Evolutionary conservation across 169 alveolate genomes (phyloP).

Genomic region (Theileria sp.): DNA sequence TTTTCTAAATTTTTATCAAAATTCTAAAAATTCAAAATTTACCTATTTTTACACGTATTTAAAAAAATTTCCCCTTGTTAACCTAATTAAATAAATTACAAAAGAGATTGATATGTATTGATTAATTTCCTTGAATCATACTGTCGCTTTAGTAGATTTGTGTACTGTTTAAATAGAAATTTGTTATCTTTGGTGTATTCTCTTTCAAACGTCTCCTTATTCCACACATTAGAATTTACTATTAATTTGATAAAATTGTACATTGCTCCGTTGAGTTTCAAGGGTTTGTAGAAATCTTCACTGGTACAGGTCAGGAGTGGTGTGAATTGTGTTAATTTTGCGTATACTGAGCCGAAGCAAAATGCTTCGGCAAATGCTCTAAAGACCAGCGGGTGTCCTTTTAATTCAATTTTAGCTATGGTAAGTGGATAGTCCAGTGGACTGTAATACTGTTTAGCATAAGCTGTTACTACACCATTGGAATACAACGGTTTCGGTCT

Average conservation of each 20-base stretch:
- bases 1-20: too few relatives aligned
- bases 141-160: neutral
- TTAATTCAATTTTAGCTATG: conserved; percentile 14
- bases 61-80: too few relatives aligned
- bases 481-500: conserved; percentile 37
- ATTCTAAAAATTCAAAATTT: too few relatives aligned
- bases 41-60: too few relatives aligned
- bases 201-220: conserved; percentile 15
- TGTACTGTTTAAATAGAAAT: conserved; percentile 33
- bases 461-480: conserved; percentile 40
- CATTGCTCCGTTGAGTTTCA: conserved; percentile 17
- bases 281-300: conserved; percentile 34
- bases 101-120: neutral
- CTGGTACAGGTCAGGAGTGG: neutral
- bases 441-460: conserved; percentile 19
- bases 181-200: neutral
- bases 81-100: neutral
- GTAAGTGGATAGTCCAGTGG: conserved; percentile 50
- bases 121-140: neutral
- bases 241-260: conserved; percentile 17
- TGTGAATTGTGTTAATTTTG: neutral
- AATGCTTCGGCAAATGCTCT: conserved; percentile 54
- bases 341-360: conserved; percentile 48
- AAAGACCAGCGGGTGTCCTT: conserved; percentile 45
- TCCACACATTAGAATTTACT: conserved; percentile 5